Percentiles rank a stretch among this genome's conserved stretches.
Evolutionary conservation across 148 eudicot genomes (phyloP).

Genomic region (Chenopodium berlandieri): DNA sequence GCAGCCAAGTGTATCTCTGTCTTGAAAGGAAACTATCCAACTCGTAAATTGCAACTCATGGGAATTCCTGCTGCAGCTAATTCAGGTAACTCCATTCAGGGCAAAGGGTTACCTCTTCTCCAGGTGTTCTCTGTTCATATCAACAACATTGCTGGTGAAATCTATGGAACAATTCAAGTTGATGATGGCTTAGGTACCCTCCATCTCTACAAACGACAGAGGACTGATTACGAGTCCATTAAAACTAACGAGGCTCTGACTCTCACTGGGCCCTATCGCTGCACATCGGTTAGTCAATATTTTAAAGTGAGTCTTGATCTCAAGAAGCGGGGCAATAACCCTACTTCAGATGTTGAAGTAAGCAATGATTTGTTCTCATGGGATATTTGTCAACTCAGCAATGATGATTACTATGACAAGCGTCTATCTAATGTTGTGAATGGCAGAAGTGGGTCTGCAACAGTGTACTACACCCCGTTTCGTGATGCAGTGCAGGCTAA

Average conservation of each 20-base stretch:
- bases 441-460: slow-evolving; percentile 4
- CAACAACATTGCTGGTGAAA: neutral
- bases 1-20: slow-evolving; percentile 7
- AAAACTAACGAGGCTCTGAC: neutral
- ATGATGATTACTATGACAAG: neutral
- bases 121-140: slow-evolving; percentile 9
- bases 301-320: slow-evolving; percentile 6
- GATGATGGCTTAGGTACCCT: slow-evolving; percentile 11
- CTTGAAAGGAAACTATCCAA: slow-evolving; percentile 10
- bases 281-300: neutral
- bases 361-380: slow-evolving; percentile 1
- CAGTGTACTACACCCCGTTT: slow-evolving; percentile 15
- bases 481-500: slow-evolving; percentile 13
- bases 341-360: neutral
- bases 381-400: slow-evolving; percentile 2
- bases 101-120: slow-evolving; percentile 4
- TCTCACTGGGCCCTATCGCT: slow-evolving; percentile 8
- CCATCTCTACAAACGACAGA: slow-evolving; percentile 6
- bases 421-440: neutral
- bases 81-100: neutral
- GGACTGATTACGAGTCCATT: slow-evolving; percentile 10
- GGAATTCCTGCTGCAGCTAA: neutral
- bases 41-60: neutral
- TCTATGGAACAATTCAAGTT: slow-evolving; percentile 10
- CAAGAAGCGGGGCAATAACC: neutral